These are phyloP conservation scores for Aspergillus campestris DNA, from an alignment of 495 filamentous ascomycete genomes.

Conservation along the genomic window DNA sequence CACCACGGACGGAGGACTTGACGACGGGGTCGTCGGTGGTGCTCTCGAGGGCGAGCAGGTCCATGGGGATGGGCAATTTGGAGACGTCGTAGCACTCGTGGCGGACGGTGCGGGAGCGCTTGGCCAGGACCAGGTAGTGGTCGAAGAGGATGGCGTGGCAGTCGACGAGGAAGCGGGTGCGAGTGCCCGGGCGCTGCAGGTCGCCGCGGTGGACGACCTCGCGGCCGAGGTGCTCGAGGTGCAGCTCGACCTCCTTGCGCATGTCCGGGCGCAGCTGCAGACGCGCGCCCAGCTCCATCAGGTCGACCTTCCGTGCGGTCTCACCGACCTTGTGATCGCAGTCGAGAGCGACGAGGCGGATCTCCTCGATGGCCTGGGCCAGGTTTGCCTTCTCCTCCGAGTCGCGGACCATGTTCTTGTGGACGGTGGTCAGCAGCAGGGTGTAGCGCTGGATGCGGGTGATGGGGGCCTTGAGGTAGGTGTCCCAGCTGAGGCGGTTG, in stretches of 20 bases:
- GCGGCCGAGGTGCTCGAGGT: conserved; percentile 83
- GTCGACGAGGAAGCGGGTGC: conserved; percentile 84
- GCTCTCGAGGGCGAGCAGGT: conserved; percentile 84
- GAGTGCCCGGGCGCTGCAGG: conserved; percentile 72
- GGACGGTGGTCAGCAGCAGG: conserved; percentile 71
- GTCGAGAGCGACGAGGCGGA: conserved; percentile 82
- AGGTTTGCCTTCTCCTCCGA: conserved; percentile 88
- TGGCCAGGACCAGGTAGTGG: conserved; percentile 91
- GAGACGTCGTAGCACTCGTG: conserved; percentile 92
- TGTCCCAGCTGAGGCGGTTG: conserved; percentile 84
- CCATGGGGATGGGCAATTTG: conserved; percentile 95
- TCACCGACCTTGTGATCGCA: conserved; percentile 94
- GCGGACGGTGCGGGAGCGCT: conserved; percentile 57
- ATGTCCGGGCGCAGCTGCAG: conserved; percentile 79
- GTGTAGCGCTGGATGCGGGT: conserved; percentile 87
- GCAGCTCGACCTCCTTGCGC: conserved; percentile 73
- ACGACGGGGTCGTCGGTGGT: conserved; percentile 83
- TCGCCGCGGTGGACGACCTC: conserved; percentile 86
- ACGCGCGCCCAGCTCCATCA: conserved; percentile 76
- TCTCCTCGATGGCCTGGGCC: conserved; percentile 83
- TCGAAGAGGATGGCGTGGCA: conserved; percentile 91
- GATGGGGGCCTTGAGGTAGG: conserved; percentile 87
- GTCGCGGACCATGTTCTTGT: conserved; percentile 74
- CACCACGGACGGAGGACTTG: conserved; percentile 69
- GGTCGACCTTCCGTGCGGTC: conserved; percentile 81